A percentile compares a stretch with the other conserved stretches of the same genome.
Evolutionary conservation across 2,329 filamentous ascomycete genomes (phyloP).

Genomic region (Bisporella sp.): DNA sequence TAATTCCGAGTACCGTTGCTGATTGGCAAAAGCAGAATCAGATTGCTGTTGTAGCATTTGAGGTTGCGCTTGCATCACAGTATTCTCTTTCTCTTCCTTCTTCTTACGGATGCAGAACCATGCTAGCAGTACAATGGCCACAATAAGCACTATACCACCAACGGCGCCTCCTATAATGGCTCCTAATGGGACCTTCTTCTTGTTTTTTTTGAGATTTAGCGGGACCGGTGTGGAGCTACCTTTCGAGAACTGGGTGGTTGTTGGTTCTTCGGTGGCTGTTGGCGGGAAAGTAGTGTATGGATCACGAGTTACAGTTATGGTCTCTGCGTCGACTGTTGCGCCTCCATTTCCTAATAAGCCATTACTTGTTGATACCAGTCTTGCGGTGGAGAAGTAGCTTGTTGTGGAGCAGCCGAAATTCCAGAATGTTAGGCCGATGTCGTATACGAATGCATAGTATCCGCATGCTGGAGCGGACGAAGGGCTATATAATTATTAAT

Average conservation of each 20-base stretch:
- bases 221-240: background rate
- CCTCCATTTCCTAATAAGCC: background rate
- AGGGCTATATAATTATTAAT: background rate
- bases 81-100: slow-evolving; percentile 5
- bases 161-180: slow-evolving; percentile 17
- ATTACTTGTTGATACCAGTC: slow-evolving; percentile 5
- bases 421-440: slow-evolving; percentile 8
- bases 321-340: background rate
- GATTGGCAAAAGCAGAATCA: slow-evolving; percentile 6
- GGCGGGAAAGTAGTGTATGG: background rate
- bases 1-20: slow-evolving; percentile 6
- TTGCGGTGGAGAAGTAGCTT: slow-evolving; percentile 10
- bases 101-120: slow-evolving; percentile 13
- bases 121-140: slow-evolving; percentile 7
- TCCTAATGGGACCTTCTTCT: slow-evolving; percentile 6
- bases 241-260: background rate
- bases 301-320: background rate
- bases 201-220: slow-evolving; percentile 1
- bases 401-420: slow-evolving; percentile 17
- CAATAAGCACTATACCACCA: slow-evolving; percentile 11
- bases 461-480: slow-evolving; percentile 14
- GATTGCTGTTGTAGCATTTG: slow-evolving; percentile 10
- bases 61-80: background rate
- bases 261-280: background rate
- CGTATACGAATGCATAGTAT: slow-evolving; percentile 15